Evolutionary conservation across 257 asterid genomes (phyloP).

Genomic region (Ajuga chamaepitys): DNA sequence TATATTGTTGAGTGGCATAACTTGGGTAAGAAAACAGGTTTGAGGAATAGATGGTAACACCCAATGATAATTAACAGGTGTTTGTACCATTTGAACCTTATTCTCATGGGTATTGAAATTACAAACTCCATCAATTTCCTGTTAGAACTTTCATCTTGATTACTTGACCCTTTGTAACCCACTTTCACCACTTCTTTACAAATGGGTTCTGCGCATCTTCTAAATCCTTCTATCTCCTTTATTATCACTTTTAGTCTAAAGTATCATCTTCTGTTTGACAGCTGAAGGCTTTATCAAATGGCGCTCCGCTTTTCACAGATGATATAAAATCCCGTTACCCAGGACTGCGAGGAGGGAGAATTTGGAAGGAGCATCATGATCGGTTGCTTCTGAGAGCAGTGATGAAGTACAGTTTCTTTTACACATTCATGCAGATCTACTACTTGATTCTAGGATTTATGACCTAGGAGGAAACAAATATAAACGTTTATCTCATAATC

Average conservation of each 20-base stretch:
- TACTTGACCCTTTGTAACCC: background rate
- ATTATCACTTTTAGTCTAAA: slow-evolving; percentile 18
- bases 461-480: background rate
- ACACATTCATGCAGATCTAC: slow-evolving; percentile 5
- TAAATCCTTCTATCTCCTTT: slow-evolving; percentile 4
- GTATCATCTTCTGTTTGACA: slow-evolving; percentile 30
- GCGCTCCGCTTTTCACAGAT: slow-evolving; percentile 55
- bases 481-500: slow-evolving; percentile 1
- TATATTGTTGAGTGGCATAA: background rate
- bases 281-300: slow-evolving; percentile 48
- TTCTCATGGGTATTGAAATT: background rate
- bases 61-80: background rate
- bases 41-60: background rate
- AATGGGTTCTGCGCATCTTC: background rate
- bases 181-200: background rate
- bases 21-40: slow-evolving; percentile 2
- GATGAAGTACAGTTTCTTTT: slow-evolving; percentile 44
- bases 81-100: background rate
- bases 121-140: background rate
- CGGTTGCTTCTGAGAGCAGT: slow-evolving; percentile 71
- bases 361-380: slow-evolving; percentile 89
- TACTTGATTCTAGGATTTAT: slow-evolving; percentile 5
- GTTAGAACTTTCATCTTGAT: background rate
- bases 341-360: slow-evolving; percentile 72
- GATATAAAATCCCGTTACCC: slow-evolving; percentile 68